Percentiles rank a stretch among this genome's conserved stretches.
These are phyloP conservation scores for Globisporangium iwayamae DNA, from an alignment of 352 stramenopile species.

Conservation along the genomic window DNA sequence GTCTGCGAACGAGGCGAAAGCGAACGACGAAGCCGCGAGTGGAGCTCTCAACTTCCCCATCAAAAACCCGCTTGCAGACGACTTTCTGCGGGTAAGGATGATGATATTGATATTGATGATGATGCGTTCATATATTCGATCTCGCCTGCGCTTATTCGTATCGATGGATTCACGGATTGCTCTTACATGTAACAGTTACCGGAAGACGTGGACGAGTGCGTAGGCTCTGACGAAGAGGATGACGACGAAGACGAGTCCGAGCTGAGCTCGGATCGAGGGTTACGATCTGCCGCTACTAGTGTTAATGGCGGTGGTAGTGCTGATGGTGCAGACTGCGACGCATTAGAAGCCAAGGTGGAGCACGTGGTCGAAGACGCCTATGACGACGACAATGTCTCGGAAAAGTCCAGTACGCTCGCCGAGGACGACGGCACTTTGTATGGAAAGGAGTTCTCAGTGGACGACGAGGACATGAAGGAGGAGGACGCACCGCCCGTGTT, in stretches of 20 bases:
- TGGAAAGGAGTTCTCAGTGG: constrained; percentile 68
- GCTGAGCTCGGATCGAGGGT: constrained; percentile 1
- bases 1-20: constrained; percentile 7
- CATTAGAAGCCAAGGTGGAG: constrained; percentile 27
- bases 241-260: constrained; percentile 15
- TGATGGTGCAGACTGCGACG: constrained; percentile 39
- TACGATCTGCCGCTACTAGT: constrained; percentile 19
- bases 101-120: constrained; percentile 18
- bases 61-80: constrained; percentile 73
- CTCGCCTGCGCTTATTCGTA: neutral
- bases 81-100: constrained; percentile 61
- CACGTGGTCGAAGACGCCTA: constrained; percentile 55
- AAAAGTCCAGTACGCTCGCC: constrained; percentile 64
- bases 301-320: constrained; percentile 26
- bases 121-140: neutral
- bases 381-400: constrained; percentile 44
- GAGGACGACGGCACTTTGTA: constrained; percentile 84
- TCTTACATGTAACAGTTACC: constrained; percentile 31
- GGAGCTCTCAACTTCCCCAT: constrained; percentile 30
- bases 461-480: constrained; percentile 38
- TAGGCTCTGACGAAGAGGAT: constrained; percentile 22
- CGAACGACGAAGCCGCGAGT: constrained; percentile 7
- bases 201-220: constrained; percentile 32
- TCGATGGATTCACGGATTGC: neutral
- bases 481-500: constrained; percentile 57